A percentile compares a stretch with the other conserved stretches of the same genome.
Evolutionary conservation across 352 stramenopile species (phyloP).

Genomic region (Phytophthora multivora): DNA sequence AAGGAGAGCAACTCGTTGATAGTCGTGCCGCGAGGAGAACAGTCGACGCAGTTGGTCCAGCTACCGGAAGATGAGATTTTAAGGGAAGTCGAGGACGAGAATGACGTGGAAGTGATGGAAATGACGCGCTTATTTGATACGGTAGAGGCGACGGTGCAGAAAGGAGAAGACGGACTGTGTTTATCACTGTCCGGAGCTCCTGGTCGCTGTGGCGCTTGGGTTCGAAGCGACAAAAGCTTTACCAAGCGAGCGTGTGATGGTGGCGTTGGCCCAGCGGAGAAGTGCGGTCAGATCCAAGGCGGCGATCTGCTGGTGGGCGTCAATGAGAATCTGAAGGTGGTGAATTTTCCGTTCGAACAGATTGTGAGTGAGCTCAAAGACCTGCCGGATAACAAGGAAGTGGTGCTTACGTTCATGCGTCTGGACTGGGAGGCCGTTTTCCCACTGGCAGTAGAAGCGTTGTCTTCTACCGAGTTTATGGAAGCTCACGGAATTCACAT

Average conservation of each 20-base stretch:
- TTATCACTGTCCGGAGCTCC: slow-evolving; percentile 79
- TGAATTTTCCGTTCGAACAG: slow-evolving; percentile 71
- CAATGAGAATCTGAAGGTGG: slow-evolving; percentile 55
- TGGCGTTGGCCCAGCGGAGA: slow-evolving; percentile 63
- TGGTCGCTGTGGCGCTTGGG: slow-evolving; percentile 75
- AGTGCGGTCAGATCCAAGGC: slow-evolving; percentile 54
- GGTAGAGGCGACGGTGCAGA: slow-evolving; percentile 56
- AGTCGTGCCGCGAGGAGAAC: slow-evolving; percentile 58
- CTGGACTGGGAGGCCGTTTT: slow-evolving; percentile 66
- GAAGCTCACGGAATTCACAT: slow-evolving; percentile 51
- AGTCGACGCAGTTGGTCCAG: slow-evolving; percentile 41
- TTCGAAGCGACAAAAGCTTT: slow-evolving; percentile 80
- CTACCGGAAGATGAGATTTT: slow-evolving; percentile 26
- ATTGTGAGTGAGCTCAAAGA: slow-evolving; percentile 70
- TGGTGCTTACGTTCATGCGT: slow-evolving; percentile 63
- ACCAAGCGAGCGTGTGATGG: slow-evolving; percentile 51
- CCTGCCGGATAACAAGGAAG: slow-evolving; percentile 45
- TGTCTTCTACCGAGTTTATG: slow-evolving; percentile 57
- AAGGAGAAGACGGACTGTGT: slow-evolving; percentile 73
- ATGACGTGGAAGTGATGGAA: slow-evolving; percentile 13
- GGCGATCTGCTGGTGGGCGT: slow-evolving; percentile 78
- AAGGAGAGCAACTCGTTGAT: slow-evolving; percentile 64
- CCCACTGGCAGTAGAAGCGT: slow-evolving; percentile 48
- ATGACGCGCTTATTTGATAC: slow-evolving; percentile 45
- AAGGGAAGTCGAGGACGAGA: slow-evolving; percentile 17